Conservation (phyloP, 228 moss, liverwort and hornwort species). For the Sphagnum fallax region DNA sequence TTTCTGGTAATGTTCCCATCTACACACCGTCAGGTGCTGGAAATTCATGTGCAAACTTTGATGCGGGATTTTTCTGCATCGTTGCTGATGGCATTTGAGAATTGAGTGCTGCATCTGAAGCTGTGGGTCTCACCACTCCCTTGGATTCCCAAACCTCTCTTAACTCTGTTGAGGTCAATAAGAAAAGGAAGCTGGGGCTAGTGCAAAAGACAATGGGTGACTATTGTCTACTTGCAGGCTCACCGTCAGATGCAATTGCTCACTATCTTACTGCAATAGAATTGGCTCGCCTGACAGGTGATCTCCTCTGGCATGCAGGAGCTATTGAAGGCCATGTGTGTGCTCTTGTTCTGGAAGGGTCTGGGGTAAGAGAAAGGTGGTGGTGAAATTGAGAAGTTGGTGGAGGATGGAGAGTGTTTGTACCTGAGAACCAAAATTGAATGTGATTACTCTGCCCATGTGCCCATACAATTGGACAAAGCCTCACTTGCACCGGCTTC, state of each 20-base stretch:
- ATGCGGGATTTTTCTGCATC: conserved; percentile 98
- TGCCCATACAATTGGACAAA: conserved; percentile 90
- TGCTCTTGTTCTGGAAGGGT: conserved; percentile 72
- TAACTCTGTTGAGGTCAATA: conserved; percentile 83
- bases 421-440: conserved; percentile 91
- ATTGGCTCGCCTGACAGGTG: conserved; percentile 79
- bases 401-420: conserved; percentile 66
- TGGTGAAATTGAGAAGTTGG: conserved; percentile 31
- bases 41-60: conserved; percentile 82
- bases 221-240: conserved; percentile 95
- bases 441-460: conserved; percentile 90
- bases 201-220: conserved; percentile 97
- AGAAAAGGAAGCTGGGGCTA: conserved; percentile 87
- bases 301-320: conserved; percentile 92
- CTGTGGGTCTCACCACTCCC: conserved; percentile 79
- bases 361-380: conserved; percentile 57
- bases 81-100: conserved; percentile 97
- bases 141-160: conserved; percentile 93
- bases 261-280: conserved; percentile 89
- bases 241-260: conserved; percentile 74
- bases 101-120: conserved; percentile 85
- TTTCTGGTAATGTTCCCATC: conserved; percentile 80
- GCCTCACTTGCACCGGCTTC: conserved; percentile 68
- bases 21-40: conserved; percentile 69
- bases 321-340: conserved; percentile 92